Evolutionary conservation across 106 monocot species (phyloP).

Genomic region (Hemerocallis citrina): DNA sequence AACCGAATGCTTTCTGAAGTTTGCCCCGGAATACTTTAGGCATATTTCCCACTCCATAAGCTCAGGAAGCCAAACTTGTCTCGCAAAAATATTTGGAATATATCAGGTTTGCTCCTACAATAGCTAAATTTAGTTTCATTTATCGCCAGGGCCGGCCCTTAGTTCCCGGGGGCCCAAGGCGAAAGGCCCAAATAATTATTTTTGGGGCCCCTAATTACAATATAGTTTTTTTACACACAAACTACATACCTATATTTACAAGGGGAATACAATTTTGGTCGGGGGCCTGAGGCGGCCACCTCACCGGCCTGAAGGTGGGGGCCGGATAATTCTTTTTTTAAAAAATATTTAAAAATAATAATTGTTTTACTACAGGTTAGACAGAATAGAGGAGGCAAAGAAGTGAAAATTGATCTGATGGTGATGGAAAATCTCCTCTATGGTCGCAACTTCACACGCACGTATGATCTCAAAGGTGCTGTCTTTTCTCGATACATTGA

Average conservation of each 20-base stretch:
- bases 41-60: conserved; percentile 20
- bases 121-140: background rate
- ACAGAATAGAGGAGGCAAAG: conserved; percentile 59
- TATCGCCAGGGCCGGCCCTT: no score
- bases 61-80: conserved; percentile 29
- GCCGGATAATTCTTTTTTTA: no score
- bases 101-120: conserved; percentile 28
- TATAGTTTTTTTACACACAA: no score
- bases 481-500: conserved; percentile 52
- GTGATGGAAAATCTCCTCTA: conserved; percentile 90
- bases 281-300: no score
- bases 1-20: conserved; percentile 34
- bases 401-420: conserved; percentile 63
- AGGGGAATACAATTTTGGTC: no score
- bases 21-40: conserved; percentile 29
- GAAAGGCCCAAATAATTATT: no score
- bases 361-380: conserved; percentile 48
- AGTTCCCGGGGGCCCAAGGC: no score
- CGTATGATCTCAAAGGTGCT: conserved; percentile 83
- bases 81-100: conserved; percentile 48
- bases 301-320: no score
- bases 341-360: no score
- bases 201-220: no score
- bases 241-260: no score
- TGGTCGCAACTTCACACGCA: conserved; percentile 51